phyloP scores from a whole-genome alignment of 164 flowering plant species.

The Vitis amurensis region DNA sequence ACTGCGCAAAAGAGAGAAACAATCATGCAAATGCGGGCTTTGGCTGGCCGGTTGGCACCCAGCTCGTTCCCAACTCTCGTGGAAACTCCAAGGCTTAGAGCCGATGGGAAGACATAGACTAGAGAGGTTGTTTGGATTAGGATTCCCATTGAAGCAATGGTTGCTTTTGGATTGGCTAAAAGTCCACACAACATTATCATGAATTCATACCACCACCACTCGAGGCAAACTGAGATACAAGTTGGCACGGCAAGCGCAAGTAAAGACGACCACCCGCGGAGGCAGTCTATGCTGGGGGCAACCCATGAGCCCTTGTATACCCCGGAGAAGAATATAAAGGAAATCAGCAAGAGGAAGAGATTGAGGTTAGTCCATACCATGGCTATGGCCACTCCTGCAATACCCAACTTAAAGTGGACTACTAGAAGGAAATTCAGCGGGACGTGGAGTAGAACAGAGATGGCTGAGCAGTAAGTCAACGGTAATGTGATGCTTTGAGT shows the following conservation, averaged over 20 bases:
- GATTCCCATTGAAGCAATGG: conserved; percentile 94
- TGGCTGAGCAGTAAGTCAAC: conserved; percentile 73
- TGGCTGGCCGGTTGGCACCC: conserved; percentile 76
- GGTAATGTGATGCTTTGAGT: conserved; percentile 84
- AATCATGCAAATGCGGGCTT: conserved; percentile 66
- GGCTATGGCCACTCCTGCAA: conserved; percentile 85
- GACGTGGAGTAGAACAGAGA: conserved; percentile 76
- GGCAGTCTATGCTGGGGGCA: conserved; percentile 70
- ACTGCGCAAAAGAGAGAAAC: conserved; percentile 60
- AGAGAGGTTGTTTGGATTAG: conserved; percentile 86
- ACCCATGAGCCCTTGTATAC: conserved; percentile 81
- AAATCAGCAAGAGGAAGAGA: conserved; percentile 46
- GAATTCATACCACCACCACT: conserved; percentile 99
- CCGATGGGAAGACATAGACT: conserved; percentile 86
- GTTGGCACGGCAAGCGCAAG: conserved; percentile 77
- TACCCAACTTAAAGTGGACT: conserved; percentile 67
- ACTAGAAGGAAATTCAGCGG: conserved; percentile 83
- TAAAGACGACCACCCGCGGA: conserved; percentile 77
- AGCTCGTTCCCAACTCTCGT: conserved; percentile 83
- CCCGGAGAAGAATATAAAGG: conserved; percentile 66
- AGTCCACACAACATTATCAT: conserved; percentile 91
- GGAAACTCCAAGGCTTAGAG: conserved; percentile 84
- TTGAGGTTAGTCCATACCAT: conserved; percentile 87
- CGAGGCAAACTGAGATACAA: conserved; percentile 84
- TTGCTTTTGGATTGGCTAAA: conserved; percentile 70